Conservation (phyloP, 1,284 basidiomycete genomes). For the Waitea zeae region DNA sequence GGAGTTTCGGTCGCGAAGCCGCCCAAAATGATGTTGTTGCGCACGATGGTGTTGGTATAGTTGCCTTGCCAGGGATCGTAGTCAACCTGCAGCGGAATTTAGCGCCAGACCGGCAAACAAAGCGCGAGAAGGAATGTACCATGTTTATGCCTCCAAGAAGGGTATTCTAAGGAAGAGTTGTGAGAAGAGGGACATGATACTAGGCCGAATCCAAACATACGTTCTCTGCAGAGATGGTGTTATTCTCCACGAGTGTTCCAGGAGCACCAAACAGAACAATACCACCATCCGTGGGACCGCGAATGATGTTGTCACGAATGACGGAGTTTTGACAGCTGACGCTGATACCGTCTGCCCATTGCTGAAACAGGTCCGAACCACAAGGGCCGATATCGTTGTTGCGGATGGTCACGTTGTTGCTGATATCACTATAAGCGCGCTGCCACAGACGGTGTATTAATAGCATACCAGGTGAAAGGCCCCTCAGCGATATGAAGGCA, state of each 20-base stretch:
- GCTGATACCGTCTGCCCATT: conserved; percentile 82
- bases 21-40: conserved; percentile 53
- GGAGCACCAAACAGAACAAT: conserved; percentile 77
- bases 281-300: conserved; percentile 64
- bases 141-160: conserved; percentile 68
- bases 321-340: conserved; percentile 50
- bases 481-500: conserved; percentile 60
- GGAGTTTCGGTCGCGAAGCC: conserved; percentile 39
- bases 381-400: conserved; percentile 72
- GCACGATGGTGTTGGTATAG: conserved; percentile 51
- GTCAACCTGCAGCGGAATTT: too few relatives aligned
- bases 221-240: conserved; percentile 55
- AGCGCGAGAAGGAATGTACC: too few relatives aligned
- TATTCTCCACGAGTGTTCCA: conserved; percentile 55
- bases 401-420: conserved; percentile 42
- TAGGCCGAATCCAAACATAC: conserved; percentile 22
- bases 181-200: neutral
- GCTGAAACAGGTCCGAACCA: conserved; percentile 40
- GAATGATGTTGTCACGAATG: conserved; percentile 58
- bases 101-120: too few relatives aligned
- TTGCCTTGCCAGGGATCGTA: conserved; percentile 57
- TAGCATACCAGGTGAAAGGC: conserved; percentile 44
- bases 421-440: too few relatives aligned
- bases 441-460: too few relatives aligned
- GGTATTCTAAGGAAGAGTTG: conserved; percentile 28